Conservation (phyloP, 2,329 filamentous ascomycete genomes). For the Cercospora citrullina region DNA sequence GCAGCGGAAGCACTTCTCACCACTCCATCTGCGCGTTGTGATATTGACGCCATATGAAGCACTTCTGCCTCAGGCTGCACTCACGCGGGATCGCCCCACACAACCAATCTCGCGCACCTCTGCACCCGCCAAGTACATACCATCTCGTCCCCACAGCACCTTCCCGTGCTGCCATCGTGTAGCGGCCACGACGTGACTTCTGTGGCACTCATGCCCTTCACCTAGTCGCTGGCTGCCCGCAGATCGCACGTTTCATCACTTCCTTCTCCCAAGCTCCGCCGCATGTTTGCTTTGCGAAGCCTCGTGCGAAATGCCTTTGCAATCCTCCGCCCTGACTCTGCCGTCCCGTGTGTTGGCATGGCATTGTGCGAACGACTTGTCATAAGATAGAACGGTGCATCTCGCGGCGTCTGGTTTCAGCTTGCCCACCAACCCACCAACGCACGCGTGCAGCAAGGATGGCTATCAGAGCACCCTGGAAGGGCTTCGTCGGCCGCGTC, state of each 20-base stretch:
- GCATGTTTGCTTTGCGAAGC: constrained; percentile 9
- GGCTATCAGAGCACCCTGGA: constrained; percentile 28
- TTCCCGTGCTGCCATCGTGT: neutral
- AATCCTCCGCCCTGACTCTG: no score
- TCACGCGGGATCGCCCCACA: neutral
- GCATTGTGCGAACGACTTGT: neutral
- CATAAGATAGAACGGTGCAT: neutral
- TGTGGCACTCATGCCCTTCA: constrained; percentile 7
- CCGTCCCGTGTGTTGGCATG: neutral
- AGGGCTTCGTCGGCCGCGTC: constrained; percentile 18
- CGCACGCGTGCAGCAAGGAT: constrained; percentile 8
- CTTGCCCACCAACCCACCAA: neutral
- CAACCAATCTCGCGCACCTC: neutral
- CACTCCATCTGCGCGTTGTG: neutral
- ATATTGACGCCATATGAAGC: neutral
- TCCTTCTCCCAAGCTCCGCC: neutral
- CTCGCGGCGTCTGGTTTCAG: neutral
- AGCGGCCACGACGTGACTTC: neutral
- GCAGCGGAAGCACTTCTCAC: neutral
- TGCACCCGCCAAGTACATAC: neutral
- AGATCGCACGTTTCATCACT: neutral
- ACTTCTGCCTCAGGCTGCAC: neutral
- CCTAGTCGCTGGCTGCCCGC: constrained; percentile 6
- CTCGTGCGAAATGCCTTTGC: neutral
- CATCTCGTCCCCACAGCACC: neutral